These are phyloP conservation scores for Ophiostoma perfectum DNA, from an alignment of 2,329 filamentous ascomycete species.

Conservation along the genomic window DNA sequence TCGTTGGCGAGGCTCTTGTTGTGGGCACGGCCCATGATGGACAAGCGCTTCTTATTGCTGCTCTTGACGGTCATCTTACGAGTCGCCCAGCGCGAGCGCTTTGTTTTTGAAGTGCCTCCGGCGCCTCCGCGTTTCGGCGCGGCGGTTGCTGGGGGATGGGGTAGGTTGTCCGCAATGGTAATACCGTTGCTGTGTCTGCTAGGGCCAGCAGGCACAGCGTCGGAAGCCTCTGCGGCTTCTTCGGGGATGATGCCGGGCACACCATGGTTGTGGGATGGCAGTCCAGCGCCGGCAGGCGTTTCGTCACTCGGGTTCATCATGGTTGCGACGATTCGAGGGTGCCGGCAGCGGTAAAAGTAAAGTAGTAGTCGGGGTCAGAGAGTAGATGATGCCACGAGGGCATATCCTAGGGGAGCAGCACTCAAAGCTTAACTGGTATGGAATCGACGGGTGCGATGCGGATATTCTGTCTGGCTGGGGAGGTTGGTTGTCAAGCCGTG, in stretches of 20 bases:
- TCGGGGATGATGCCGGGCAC: conserved; percentile 3
- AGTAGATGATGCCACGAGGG: conserved; percentile 19
- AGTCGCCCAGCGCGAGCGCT: conserved; percentile 94
- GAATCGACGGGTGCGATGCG: conserved; percentile 4
- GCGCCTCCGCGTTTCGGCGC: conserved; percentile 15
- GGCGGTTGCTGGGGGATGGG: conserved; percentile 28
- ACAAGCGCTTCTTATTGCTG: conserved; percentile 72
- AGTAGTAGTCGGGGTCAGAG: conserved; percentile 10
- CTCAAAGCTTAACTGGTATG: not conserved
- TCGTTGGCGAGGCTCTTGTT: conserved; percentile 59
- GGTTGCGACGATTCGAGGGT: conserved; percentile 12
- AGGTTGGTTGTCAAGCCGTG: conserved; percentile 8
- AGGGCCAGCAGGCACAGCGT: conserved; percentile 7
- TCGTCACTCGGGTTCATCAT: not conserved
- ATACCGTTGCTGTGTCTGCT: conserved; percentile 22
- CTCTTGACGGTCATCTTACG: conserved; percentile 73
- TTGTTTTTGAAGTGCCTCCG: conserved; percentile 41
- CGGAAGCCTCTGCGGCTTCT: not conserved
- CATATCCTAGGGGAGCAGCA: conserved; percentile 19
- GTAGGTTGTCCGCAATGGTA: conserved; percentile 28
- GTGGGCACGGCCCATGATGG: conserved; percentile 71
- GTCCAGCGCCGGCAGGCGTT: not conserved
- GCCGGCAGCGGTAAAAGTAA: not conserved
- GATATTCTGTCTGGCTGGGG: not conserved
- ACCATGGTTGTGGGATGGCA: conserved; percentile 3